These are phyloP conservation scores for Ophiorrhiza pumila DNA, from an alignment of 257 asterid genomes.

Conservation along the genomic window DNA sequence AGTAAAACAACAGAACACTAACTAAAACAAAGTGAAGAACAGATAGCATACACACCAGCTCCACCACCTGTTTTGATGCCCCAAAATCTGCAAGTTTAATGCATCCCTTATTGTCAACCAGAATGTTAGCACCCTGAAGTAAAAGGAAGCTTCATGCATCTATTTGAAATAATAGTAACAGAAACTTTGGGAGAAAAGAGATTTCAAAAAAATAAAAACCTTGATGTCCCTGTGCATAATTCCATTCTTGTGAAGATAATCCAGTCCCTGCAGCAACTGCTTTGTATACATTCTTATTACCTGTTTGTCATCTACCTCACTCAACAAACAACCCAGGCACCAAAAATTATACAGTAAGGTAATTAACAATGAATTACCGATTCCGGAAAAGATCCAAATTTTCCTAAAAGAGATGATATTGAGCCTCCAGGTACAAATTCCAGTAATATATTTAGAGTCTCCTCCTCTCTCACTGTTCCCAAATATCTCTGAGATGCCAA, in stretches of 20 bases:
- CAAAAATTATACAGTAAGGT: neutral
- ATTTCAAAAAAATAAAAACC: conserved; percentile 10
- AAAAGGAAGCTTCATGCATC: neutral
- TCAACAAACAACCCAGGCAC: neutral
- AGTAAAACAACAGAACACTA: neutral
- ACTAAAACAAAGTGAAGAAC: neutral
- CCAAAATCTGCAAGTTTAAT: conserved; percentile 42
- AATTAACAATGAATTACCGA: conserved; percentile 18
- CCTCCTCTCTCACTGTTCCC: conserved; percentile 36
- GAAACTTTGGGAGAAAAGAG: neutral
- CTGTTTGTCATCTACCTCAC: conserved; percentile 17
- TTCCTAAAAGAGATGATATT: conserved; percentile 33
- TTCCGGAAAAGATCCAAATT: conserved; percentile 39
- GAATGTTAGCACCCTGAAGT: conserved; percentile 38
- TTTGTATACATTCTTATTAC: conserved; percentile 39
- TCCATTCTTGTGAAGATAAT: conserved; percentile 35
- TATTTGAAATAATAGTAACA: neutral
- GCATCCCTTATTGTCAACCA: conserved; percentile 38
- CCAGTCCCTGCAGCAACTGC: conserved; percentile 34
- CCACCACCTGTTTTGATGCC: conserved; percentile 38
- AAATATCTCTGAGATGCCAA: conserved; percentile 29
- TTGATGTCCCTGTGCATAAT: conserved; percentile 40
- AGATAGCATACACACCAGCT: conserved; percentile 22
- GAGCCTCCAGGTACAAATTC: conserved; percentile 42
- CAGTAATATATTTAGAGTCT: conserved; percentile 27